Conservation (phyloP, 192 early-diverging fungal species). For the Dissophora globulifera region DNA sequence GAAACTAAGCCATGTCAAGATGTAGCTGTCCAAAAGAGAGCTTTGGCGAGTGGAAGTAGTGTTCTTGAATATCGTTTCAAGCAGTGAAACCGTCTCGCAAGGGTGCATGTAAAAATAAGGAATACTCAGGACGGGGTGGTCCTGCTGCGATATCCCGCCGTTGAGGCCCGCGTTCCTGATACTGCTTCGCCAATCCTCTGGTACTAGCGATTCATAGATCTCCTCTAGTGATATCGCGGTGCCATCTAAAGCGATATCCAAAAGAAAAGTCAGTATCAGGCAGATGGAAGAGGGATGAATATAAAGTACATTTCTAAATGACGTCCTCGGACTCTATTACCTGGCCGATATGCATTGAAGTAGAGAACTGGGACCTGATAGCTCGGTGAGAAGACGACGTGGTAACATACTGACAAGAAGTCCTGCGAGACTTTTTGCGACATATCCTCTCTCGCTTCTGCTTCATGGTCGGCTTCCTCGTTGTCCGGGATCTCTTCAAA, state of each 20-base stretch:
- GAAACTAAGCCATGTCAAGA: constrained; percentile 41
- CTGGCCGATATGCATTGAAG: constrained; percentile 62
- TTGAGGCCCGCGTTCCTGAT: constrained; percentile 44
- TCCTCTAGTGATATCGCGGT: constrained; percentile 51
- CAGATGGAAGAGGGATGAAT: too few relatives aligned
- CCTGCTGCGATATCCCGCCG: constrained; percentile 60
- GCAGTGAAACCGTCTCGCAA: constrained; percentile 66
- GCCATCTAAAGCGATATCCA: constrained; percentile 32
- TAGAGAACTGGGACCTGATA: constrained; percentile 71
- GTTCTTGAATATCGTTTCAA: constrained; percentile 48
- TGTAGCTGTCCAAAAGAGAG: constrained; percentile 31
- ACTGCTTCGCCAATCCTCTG: constrained; percentile 32
- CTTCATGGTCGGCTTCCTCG: background rate
- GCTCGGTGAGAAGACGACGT: constrained; percentile 68
- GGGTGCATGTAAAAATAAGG: constrained; percentile 74
- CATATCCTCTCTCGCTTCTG: background rate
- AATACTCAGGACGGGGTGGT: constrained; percentile 64
- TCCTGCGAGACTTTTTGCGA: background rate
- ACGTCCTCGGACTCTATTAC: constrained; percentile 29
- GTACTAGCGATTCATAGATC: constrained; percentile 55
- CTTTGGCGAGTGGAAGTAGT: background rate
- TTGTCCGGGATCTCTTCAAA: constrained; percentile 10
- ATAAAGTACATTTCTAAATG: too few relatives aligned
- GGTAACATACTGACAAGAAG: constrained; percentile 58
- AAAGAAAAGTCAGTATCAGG: too few relatives aligned